A percentile compares a stretch with the other conserved stretches of the same genome.
These are phyloP conservation scores for Arabis alpina DNA, from an alignment of 345 rosid genomes.

Conservation along the genomic window DNA sequence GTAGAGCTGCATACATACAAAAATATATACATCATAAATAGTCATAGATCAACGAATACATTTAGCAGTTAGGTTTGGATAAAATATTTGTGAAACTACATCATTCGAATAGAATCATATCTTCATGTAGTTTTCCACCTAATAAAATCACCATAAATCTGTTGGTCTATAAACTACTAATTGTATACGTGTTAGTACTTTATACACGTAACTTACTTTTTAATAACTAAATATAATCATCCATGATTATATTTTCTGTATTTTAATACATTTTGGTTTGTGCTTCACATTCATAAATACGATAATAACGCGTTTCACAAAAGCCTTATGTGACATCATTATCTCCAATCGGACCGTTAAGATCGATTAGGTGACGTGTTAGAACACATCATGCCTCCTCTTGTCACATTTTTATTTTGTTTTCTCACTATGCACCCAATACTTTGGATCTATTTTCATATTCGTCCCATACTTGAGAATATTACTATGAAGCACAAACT, in stretches of 20 bases:
- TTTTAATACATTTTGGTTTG: constrained; percentile 20
- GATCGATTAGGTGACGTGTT: constrained; percentile 39
- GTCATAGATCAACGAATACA: not conserved
- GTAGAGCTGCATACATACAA: not conserved
- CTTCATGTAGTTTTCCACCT: constrained; percentile 12
- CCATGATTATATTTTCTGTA: not conserved
- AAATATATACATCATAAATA: not conserved
- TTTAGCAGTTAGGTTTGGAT: not conserved
- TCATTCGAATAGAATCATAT: constrained; percentile 31
- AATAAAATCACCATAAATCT: constrained; percentile 23
- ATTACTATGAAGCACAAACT: constrained; percentile 1
- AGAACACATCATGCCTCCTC: constrained; percentile 37
- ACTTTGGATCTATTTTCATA: constrained; percentile 7
- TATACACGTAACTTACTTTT: constrained; percentile 25
- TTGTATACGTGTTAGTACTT: not conserved
- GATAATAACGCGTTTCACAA: constrained; percentile 23
- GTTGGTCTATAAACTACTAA: constrained; percentile 15
- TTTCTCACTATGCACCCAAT: not conserved
- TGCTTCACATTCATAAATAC: constrained; percentile 16
- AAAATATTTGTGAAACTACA: not conserved
- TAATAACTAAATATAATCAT: not conserved
- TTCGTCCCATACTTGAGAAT: constrained; percentile 10
- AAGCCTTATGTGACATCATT: constrained; percentile 37
- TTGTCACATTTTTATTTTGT: constrained; percentile 25
- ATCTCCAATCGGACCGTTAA: constrained; percentile 35